Base-by-base conservation (phyloP, 345 rosid species). In the rapeseed (Brassica napus) region DNA sequence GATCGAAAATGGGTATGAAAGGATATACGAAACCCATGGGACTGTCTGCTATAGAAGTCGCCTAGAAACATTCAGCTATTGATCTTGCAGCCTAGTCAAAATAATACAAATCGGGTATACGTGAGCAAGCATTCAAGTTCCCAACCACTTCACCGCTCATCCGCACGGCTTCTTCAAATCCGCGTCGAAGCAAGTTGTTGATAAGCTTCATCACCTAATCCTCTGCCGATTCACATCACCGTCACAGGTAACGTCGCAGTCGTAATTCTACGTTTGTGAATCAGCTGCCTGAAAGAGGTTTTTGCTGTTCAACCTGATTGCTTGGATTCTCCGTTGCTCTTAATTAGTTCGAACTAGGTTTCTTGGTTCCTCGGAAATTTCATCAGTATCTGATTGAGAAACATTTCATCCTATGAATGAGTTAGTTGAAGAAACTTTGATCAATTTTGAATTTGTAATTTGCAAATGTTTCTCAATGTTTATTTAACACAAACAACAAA, bases 11-110 rank as follows among this genome's bases (percentile, higher is more conserved):
- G 76, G 61, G 55, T 0, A 78, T 31, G 59, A 74, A 81, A 42
- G 65, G 84, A 74, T 71, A 39, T 64, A 55, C 35, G 26, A 84
- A 84, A 67, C 70, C 72, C 28, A 6, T 71, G 47, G 78, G 84
- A 55, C 44, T 77, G 52, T 71, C 84, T 58, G 35, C 82, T 31
- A 55, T 72, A 65, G 66, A 67, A 78, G 65, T 63, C 3, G 68
- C 71, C 67, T 70, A 72, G 71, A 74, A 62, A 79, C 24, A 21
- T 58, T 18, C 42, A 64, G 73, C 31, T 77, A 44, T 58, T 68
- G 78, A 54, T 59, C 28, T 55, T 55, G 74, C 52, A 11, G 52
- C 52, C 3, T 42, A 42, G 52, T 39, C 31, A 28, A 28, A 28
- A 28, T 28, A 28, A 28, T 28, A 28, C 31, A 0, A 28, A 28